Evolutionary conservation across 805 yeast species (phyloP).

Genomic region (Kodamaea lidongshanica): DNA sequence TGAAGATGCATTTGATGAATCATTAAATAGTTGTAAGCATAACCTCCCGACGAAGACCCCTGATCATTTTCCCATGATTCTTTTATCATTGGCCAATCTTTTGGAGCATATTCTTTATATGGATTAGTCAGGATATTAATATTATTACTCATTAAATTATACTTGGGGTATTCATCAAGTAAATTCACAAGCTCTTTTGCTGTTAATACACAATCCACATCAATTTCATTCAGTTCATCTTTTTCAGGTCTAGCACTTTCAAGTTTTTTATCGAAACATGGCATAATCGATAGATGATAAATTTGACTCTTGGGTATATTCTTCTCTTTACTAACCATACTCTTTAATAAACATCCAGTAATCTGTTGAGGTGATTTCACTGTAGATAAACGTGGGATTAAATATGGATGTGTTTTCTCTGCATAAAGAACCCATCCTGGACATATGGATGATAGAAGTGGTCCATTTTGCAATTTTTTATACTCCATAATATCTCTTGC

Average conservation of each 20-base stretch:
- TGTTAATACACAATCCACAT: constrained; percentile 92
- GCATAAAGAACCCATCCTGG: constrained; percentile 97
- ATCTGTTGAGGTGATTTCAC: constrained; percentile 92
- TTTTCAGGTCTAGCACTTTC: constrained; percentile 86
- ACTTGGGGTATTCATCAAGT: constrained; percentile 47
- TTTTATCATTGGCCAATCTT: constrained; percentile 52
- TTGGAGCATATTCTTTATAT: constrained; percentile 43
- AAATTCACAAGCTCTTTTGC: constrained; percentile 80
- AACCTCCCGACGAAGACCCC: constrained; percentile 90
- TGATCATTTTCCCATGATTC: constrained; percentile 66
- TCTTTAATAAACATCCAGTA: constrained; percentile 73
- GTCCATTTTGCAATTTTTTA: constrained; percentile 35
- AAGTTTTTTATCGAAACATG: constrained; percentile 93
- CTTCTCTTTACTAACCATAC: constrained; percentile 31
- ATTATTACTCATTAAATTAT: constrained; percentile 9
- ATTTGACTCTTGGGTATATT: constrained; percentile 33
- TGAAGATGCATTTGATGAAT: constrained; percentile 26
- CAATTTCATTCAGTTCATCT: constrained; percentile 31
- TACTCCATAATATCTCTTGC: constrained; percentile 41
- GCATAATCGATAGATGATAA: constrained; percentile 88
- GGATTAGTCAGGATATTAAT: constrained; percentile 9
- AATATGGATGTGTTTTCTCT: constrained; percentile 88
- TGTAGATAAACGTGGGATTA: constrained; percentile 62
- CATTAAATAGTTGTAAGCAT: constrained; percentile 61
- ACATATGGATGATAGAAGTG: constrained; percentile 68